Base-by-base conservation (phyloP, 768 basidiomycete genomes). In the Botryobasidium botryosum region DNA sequence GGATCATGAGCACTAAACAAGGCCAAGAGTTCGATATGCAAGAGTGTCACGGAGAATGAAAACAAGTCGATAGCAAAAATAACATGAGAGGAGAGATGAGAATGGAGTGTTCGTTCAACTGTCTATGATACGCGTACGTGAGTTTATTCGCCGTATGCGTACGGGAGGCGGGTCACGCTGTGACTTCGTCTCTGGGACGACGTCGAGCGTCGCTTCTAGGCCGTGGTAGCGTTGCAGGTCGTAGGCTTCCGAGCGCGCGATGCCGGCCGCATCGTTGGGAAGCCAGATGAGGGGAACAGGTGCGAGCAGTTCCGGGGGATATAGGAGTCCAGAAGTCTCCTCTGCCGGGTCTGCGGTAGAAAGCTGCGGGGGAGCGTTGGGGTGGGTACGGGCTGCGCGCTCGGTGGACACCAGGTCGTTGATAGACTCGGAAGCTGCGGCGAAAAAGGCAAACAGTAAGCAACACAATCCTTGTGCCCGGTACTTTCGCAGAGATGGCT, bases 251-350 rank as follows among this genome's bases (percentile, higher is more conserved):
- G 77, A 73, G 31, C 71, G 68, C 6, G 77, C 80, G 13, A 84
- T 74, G 21, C 79, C 79, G 13, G 76, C 74, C 8, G 68, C 68
- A 57, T 85, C 83, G 57, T 80, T 77, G 1, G 80, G 80, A n/a
- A 86, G 65, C 84, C 84, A 86, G 41, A 88, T 80, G 48, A 79
- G 74, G 1, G 82, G 83, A 17, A 70, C 64, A 15, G 82, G 80
- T 10, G 80, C 79, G 50, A 82, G 69, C 32, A 86, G 67, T 58
- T 83, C 83, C 1, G 83, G 80, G 3, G 84, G 80, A 56, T 86
- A 88, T 32, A 88, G 62, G 44, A 86, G 74, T 13, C 76, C 75
- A 4, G 72, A 69, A 71, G 80, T 77, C 53, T 82, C 77, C 54
- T 79, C 76, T 12, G 78, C 76, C 51, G 82, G 79, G 57, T 82